These are phyloP conservation scores for Gastrolobium villosum DNA, from an alignment of 306 rosid genomes.

Conservation along the genomic window DNA sequence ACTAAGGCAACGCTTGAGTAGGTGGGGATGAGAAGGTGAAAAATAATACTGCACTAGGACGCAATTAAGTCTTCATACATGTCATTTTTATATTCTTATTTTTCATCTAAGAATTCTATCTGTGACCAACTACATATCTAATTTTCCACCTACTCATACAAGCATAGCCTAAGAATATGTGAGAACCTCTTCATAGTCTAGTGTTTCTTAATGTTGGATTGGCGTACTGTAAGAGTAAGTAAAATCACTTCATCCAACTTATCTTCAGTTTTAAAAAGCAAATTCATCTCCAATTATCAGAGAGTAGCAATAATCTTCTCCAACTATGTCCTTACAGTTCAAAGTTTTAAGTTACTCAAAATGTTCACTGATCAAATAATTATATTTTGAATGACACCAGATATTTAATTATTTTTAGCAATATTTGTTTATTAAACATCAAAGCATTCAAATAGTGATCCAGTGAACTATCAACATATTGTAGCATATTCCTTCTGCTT, in stretches of 20 bases:
- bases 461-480: conserved; percentile 38
- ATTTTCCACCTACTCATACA: conserved; percentile 20
- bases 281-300: conserved; percentile 17
- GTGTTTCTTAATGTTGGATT: conserved; percentile 34
- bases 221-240: conserved; percentile 26
- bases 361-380: conserved; percentile 21
- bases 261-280: conserved; percentile 18
- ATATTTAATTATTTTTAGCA: not conserved
- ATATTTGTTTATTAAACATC: not conserved
- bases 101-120: conserved; percentile 32
- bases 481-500: conserved; percentile 40
- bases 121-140: conserved; percentile 19
- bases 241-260: conserved; percentile 31
- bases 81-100: conserved; percentile 13
- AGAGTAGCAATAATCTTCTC: conserved; percentile 3
- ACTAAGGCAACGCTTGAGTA: conserved; percentile 30
- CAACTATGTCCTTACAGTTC: conserved; percentile 13
- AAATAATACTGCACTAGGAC: conserved; percentile 22
- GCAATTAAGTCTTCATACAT: not conserved
- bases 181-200: conserved; percentile 28
- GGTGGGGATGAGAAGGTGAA: conserved; percentile 27
- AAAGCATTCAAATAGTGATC: conserved; percentile 22
- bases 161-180: conserved; percentile 23
- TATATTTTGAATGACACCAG: conserved; percentile 31
- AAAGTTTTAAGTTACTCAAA: conserved; percentile 2